Base-by-base conservation (phyloP, 805 yeast species). In the Suhomyces sp. region DNA sequence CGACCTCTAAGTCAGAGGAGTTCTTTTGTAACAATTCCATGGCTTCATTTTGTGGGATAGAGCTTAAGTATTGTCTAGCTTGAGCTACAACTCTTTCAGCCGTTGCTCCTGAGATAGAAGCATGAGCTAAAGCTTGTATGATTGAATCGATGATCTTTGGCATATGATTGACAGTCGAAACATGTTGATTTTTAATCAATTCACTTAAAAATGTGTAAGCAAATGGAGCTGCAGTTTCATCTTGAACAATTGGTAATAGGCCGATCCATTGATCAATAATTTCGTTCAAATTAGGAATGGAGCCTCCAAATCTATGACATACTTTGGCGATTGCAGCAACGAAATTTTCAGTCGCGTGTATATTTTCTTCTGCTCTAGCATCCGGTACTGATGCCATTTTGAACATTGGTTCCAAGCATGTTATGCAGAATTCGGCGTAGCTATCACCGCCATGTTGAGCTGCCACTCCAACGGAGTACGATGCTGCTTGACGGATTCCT, bases 141-240 rank as follows among this genome's bases (percentile, higher is more conserved):
- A 91, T 86, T 43, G 80, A 73, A 49, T 86, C 89, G 40, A 90
- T 80, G 9, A 85, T 81, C 55, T 79, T 77, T 13, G 86, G 84
- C 6, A 83, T 67, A 54, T 63, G 72, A 81, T 37, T 82, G 81
- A 49, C 80, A 77, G 53, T 84, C 85, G 19, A 55, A 53, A 43
- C 78, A 73, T 61, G 56, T 62, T 47, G 75, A 60, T 43, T 51
- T 46, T 53, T 50, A 25, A 68, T 67, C 65, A 80, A 69, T 6
- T 84, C 84, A 37, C 81, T 81, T 54, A 78, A 73, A 65, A 89
- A 92, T 59, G 79, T 77, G 71, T 90, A 94, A 17, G 89, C 84
- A 67, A 79, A 89, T 13, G 90, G 84, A 3, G 97, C 97, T 4
- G 96, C 96, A 58, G 88, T 94, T 41, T 84, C 87, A 66, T 94